Evolutionary conservation across 345 rosid genomes (phyloP), one percentile per base, ranked within the genome.

Genomic region (Cardamine occulta): DNA sequence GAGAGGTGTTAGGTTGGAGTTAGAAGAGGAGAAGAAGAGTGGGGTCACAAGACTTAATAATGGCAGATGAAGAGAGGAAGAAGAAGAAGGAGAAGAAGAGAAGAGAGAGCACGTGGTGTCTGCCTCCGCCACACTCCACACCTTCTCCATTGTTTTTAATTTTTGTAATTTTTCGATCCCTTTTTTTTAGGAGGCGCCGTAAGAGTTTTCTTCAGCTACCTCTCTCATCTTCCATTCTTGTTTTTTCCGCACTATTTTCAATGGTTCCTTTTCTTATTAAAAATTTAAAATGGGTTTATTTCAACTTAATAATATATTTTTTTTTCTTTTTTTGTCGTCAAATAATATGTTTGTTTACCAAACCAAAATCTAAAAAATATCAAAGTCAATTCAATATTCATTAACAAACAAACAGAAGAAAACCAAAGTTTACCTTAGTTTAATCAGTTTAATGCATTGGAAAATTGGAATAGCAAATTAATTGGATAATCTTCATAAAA

Each of bases 1-100:
- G 35, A 59, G 18, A 84, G 66, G 28, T 83, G 79, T 87, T 87
- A 85, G 93, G 93, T 88, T 71, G 53, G 87, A 80, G 88, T 82
- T 82, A 82, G 89, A 74, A 80, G 65, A 73, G 81, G 65, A 73
- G 75, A 72, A 66, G 74, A 79, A 53, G 45, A 48, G 44, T 73
- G 85, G 86, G 80, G 62, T 68, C 80, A 26, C 8, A 23, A 70
- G 78, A 68, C 56, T 55, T 74, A 84, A 80, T 83, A 66, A 29
- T 72, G 81, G 69, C 64, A 66, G 81, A 73, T 66, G 78, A 66
- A 63, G 74, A 60, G 49, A 53, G n/a, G 70, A 66, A 65, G 80
- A 8, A 29, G 68, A 34, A 15, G 74, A 13, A 51, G 72, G 3
- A 63, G 72, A 35, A 72, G 68, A 29, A 65, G 80, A 40, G 74